Conservation (phyloP, 208 protist species). For the Wallacemonas rigidus region DNA sequence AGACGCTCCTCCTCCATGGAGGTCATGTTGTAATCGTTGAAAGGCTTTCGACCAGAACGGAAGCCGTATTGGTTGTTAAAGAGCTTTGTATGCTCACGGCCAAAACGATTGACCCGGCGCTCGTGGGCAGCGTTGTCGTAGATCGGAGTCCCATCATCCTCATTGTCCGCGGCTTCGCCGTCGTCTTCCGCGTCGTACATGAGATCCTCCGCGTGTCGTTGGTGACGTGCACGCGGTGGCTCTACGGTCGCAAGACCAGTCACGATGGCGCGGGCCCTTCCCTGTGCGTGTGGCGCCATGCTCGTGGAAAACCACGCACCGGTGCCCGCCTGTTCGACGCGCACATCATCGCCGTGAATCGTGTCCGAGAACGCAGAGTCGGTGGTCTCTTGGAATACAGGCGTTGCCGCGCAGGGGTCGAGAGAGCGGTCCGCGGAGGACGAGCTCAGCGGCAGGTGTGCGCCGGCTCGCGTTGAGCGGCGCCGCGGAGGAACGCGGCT, state of each 20-base stretch:
- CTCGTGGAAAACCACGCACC: not conserved
- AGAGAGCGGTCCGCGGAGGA: constrained; percentile 10
- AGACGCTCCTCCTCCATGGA: constrained; percentile 16
- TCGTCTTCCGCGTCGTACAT: constrained; percentile 8
- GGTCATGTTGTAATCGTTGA: constrained; percentile 22
- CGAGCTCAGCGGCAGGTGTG: constrained; percentile 12
- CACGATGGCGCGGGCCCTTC: not conserved
- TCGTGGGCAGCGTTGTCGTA: constrained; percentile 3
- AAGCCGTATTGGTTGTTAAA: constrained; percentile 9
- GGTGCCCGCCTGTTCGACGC: not conserved
- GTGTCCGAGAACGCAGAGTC: constrained; percentile 6
- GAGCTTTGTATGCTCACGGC: constrained; percentile 5
- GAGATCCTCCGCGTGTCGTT: not conserved
- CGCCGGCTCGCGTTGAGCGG: not conserved
- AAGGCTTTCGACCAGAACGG: constrained; percentile 19
- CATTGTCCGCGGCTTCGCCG: not conserved
- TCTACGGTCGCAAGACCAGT: no score
- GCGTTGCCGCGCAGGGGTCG: not conserved
- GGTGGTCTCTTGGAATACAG: not conserved
- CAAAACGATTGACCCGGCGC: constrained; percentile 9
- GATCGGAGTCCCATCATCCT: not conserved
- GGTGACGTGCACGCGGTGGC: not conserved
- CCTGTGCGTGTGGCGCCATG: not conserved
- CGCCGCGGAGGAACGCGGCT: constrained; percentile 3
- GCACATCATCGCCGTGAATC: not conserved